Evolutionary conservation across 805 yeast genomes (phyloP), one percentile per base, ranked within the genome.

Genomic region (Teunomyces barrocoloradensis): DNA sequence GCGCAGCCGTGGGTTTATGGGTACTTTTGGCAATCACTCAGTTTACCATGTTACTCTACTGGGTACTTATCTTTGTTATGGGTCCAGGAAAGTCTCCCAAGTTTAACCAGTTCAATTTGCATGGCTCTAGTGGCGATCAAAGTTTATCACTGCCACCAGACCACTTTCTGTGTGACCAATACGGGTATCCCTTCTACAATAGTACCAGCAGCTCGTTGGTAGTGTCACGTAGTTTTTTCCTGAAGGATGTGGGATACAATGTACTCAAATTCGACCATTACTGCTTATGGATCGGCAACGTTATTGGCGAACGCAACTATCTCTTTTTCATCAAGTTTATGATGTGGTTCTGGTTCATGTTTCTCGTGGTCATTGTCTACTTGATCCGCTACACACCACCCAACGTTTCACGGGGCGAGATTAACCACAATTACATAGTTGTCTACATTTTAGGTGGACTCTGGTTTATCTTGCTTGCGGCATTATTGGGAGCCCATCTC

Each of bases 141-240:
- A 52, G 45, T 5, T 58, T 69, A 7, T 61, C 67, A 2, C 59
- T 61, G 0, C 75, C 82, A 1, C 94, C 95, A 0, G 71, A 64
- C 1, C 67, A 75, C 20, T 91, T 89, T 59, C 59, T 75, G 13
- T 87, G 96, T 61, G 90, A 87, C 60, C 69, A 67, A 7, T 73
- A 78, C 47, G 97, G 98, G 0, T 80, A 76, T 53, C 95, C 96
- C 0, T 69, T 71, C 23, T 91, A 87, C 82, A 89, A 96, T 58
- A 65, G 85, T 1, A 63, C 67, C 9, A 88, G 96, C 60, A 70
- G 78, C 42, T 75, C 84, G 4, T 64, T 87, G 27, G 89, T 87
- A 58, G 74, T 84, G 1, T 77, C 80, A 21, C 71, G 97, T 44
- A 63, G 87, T 0, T 92, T 82, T 54, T 97, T 88, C 59, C 84